Percentiles rank a stretch among this genome's conserved stretches.
Evolutionary conservation across 2,329 filamentous ascomycete genomes (phyloP).

Genomic region (Cercospora zeae-maydis): DNA sequence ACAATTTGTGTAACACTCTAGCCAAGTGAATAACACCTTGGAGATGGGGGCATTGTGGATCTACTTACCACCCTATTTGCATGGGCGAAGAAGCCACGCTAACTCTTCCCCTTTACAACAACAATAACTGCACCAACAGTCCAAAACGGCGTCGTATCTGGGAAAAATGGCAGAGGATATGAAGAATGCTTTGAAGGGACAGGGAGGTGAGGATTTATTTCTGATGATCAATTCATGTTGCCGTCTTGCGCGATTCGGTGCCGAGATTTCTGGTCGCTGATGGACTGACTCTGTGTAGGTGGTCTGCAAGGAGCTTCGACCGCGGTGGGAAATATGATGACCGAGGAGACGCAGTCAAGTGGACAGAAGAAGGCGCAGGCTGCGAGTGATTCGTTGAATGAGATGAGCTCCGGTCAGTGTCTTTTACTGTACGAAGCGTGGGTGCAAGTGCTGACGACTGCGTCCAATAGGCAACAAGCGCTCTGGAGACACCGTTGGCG

Average conservation of each 20-base stretch:
- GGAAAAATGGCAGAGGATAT: conserved; percentile 27
- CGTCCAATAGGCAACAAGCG: conserved; percentile 17
- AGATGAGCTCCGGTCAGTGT: conserved; percentile 25
- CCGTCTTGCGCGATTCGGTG: background rate
- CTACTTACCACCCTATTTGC: background rate
- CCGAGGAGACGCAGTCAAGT: conserved; percentile 27
- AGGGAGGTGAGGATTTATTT: conserved; percentile 26
- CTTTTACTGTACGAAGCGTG: background rate
- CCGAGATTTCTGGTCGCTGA: background rate
- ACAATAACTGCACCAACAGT: background rate
- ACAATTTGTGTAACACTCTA: conserved; percentile 1
- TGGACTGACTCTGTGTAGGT: conserved; percentile 12
- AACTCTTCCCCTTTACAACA: background rate
- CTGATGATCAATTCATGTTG: no score
- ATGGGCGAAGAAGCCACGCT: conserved; percentile 3
- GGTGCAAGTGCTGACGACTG: no score
- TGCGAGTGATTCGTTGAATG: conserved; percentile 25
- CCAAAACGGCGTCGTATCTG: conserved; percentile 18
- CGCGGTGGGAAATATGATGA: conserved; percentile 29
- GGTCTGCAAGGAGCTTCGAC: conserved; percentile 30
- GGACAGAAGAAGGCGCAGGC: conserved; percentile 32
- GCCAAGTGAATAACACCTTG: conserved; percentile 4
- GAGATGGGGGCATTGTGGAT: background rate
- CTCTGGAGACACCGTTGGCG: conserved; percentile 28
- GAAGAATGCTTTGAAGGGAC: conserved; percentile 33